These are phyloP conservation scores for Claviceps pazoutovae DNA, from an alignment of 2,329 filamentous ascomycete species.

Conservation along the genomic window DNA sequence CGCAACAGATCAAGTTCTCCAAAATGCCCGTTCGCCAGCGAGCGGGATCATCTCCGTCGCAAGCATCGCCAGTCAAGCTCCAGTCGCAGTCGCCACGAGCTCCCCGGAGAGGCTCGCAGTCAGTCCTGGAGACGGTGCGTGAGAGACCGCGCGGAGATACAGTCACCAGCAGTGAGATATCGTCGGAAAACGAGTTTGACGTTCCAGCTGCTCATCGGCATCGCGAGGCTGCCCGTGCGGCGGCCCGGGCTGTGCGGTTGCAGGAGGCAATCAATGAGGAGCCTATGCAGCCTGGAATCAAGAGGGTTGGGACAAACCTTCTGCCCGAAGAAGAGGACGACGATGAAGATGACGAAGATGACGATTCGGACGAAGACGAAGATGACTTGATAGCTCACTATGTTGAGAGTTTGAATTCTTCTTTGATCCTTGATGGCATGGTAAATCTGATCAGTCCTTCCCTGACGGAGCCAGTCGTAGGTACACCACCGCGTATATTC, in stretches of 20 bases:
- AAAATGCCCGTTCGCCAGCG: slow-evolving; percentile 86
- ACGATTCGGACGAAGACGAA: slow-evolving; percentile 28
- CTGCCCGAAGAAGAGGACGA: slow-evolving; percentile 39
- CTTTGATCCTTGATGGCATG: slow-evolving; percentile 54
- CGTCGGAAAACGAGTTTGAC: slow-evolving; percentile 69
- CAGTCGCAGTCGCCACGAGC: slow-evolving; percentile 36
- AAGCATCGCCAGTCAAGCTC: slow-evolving; percentile 48
- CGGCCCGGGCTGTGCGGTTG: slow-evolving; percentile 27
- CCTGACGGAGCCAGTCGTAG: slow-evolving; percentile 43
- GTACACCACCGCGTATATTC: slow-evolving; percentile 48
- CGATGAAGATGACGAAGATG: not conserved
- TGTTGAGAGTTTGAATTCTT: slow-evolving; percentile 54
- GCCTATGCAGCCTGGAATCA: slow-evolving; percentile 22
- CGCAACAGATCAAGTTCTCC: slow-evolving; percentile 85
- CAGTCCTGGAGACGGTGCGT: slow-evolving; percentile 55
- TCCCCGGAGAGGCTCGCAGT: slow-evolving; percentile 53
- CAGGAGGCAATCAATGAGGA: slow-evolving; percentile 26
- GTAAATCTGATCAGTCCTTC: slow-evolving; percentile 43
- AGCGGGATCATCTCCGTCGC: slow-evolving; percentile 77
- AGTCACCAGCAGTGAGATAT: slow-evolving; percentile 70
- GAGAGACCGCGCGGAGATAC: slow-evolving; percentile 60
- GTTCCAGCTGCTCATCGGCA: slow-evolving; percentile 50
- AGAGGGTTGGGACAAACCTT: slow-evolving; percentile 33
- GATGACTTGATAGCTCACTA: slow-evolving; percentile 52
- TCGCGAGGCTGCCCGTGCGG: slow-evolving; percentile 45